phyloP scores from a whole-genome alignment of 805 yeast species.

The Lipomyces lipofer region DNA sequence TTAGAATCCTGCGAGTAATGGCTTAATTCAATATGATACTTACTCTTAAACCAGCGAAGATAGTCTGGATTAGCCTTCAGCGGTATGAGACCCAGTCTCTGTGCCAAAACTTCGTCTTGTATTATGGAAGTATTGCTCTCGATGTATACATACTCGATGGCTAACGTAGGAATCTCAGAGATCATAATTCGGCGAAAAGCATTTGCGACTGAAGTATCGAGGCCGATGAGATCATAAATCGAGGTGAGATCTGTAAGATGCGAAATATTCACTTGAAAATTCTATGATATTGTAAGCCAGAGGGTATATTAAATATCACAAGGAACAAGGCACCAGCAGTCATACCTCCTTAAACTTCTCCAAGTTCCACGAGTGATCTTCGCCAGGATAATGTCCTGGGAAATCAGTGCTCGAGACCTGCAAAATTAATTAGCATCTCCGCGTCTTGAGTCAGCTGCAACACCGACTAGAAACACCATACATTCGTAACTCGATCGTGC shows the following conservation, averaged over 20 bases:
- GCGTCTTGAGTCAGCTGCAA: background rate
- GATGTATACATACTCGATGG: constrained; percentile 87
- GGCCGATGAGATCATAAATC: constrained; percentile 80
- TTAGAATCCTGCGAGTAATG: background rate
- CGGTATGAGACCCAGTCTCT: constrained; percentile 90
- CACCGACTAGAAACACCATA: constrained; percentile 11
- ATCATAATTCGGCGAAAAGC: constrained; percentile 97
- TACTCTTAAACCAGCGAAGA: constrained; percentile 74
- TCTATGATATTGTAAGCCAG: constrained; percentile 8
- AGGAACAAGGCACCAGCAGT: too few relatives aligned
- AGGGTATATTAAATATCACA: background rate
- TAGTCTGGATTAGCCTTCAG: constrained; percentile 87
- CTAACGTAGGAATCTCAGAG: constrained; percentile 93
- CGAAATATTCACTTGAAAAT: constrained; percentile 64
- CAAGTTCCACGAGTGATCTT: constrained; percentile 76
- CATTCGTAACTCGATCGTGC: constrained; percentile 86
- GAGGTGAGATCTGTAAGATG: constrained; percentile 61
- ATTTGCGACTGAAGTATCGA: constrained; percentile 92
- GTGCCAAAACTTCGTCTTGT: constrained; percentile 96
- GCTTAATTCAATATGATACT: background rate
- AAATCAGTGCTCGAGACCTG: constrained; percentile 77
- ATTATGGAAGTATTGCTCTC: constrained; percentile 95
- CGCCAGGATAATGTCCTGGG: constrained; percentile 75
- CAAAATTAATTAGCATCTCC: background rate
- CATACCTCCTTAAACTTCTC: constrained; percentile 64